phyloP scores from a whole-genome alignment of 208 protist species.

The Leishmania turanica region DNA sequence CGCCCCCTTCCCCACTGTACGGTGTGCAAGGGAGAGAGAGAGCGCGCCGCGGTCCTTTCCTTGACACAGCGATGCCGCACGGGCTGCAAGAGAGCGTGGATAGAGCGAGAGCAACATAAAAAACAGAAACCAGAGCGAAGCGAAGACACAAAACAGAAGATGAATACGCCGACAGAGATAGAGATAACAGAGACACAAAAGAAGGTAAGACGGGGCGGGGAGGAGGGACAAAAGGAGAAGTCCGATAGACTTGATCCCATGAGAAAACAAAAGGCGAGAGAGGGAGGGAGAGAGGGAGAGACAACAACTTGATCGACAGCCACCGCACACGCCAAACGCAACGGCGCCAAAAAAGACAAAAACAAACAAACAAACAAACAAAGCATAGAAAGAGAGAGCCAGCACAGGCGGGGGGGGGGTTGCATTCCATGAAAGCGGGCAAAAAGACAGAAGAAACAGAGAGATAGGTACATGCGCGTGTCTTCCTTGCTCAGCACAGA shows the following conservation, averaged over 20 bases:
- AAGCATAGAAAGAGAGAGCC: not conserved
- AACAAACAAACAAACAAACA: no score
- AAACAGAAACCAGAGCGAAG: not conserved
- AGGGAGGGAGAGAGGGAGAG: no score
- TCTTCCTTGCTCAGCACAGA: not conserved
- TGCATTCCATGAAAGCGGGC: not conserved
- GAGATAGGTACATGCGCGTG: not conserved
- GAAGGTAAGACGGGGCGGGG: not conserved
- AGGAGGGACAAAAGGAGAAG: not conserved
- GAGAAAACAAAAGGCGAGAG: not conserved
- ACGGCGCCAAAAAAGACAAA: not conserved
- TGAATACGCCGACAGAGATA: not conserved
- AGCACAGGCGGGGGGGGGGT: not conserved
- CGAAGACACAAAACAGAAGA: not conserved
- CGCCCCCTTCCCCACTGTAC: not conserved
- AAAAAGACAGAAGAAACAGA: not conserved
- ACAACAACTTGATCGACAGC: not conserved
- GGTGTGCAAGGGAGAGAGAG: not conserved
- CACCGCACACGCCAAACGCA: not conserved
- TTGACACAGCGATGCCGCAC: constrained; percentile 1
- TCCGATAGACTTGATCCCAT: not conserved
- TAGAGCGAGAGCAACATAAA: not conserved
- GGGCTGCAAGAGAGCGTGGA: not conserved
- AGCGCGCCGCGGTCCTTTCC: not conserved
- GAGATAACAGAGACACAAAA: not conserved